Evolutionary conservation across 1,284 basidiomycete species (phyloP).

Genomic region (Tilletiopsis washingtonensis): DNA sequence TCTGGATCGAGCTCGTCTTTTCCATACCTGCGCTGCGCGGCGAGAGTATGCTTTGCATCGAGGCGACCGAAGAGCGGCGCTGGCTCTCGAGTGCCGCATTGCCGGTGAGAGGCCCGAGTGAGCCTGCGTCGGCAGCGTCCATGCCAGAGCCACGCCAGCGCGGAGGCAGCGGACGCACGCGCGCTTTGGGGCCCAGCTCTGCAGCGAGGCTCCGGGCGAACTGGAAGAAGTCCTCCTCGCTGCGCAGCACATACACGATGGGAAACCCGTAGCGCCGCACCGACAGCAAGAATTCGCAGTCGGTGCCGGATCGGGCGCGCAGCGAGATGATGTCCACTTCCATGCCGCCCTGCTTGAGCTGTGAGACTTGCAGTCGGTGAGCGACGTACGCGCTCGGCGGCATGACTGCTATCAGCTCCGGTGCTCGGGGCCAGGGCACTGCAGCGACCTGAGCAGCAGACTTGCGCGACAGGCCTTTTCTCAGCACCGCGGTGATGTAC

Average conservation of each 20-base stretch:
- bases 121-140: neutral
- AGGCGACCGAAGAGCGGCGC: neutral
- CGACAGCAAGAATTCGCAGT: constrained; percentile 34
- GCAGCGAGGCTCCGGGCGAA: constrained; percentile 27
- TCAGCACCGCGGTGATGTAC: constrained; percentile 33
- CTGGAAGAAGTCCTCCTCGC: constrained; percentile 40
- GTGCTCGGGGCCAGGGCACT: constrained; percentile 32
- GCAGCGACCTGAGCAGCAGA: neutral
- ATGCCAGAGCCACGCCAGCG: constrained; percentile 3
- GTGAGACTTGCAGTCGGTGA: constrained; percentile 33
- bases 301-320: constrained; percentile 16
- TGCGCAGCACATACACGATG: constrained; percentile 36
- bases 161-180: constrained; percentile 31
- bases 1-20: too few species aligned
- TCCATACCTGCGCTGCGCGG: too few species aligned
- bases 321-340: constrained; percentile 41
- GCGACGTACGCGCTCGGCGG: constrained; percentile 38
- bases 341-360: constrained; percentile 36
- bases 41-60: too few species aligned
- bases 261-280: constrained; percentile 35
- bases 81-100: neutral
- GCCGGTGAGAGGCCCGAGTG: neutral
- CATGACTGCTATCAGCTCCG: too few species aligned
- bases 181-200: constrained; percentile 29
- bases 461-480: neutral